Percentiles rank a stretch among this genome's conserved stretches.
Evolutionary conservation across 352 stramenopile species (phyloP).

Genomic region (Phytopythium chamaehyphon): DNA sequence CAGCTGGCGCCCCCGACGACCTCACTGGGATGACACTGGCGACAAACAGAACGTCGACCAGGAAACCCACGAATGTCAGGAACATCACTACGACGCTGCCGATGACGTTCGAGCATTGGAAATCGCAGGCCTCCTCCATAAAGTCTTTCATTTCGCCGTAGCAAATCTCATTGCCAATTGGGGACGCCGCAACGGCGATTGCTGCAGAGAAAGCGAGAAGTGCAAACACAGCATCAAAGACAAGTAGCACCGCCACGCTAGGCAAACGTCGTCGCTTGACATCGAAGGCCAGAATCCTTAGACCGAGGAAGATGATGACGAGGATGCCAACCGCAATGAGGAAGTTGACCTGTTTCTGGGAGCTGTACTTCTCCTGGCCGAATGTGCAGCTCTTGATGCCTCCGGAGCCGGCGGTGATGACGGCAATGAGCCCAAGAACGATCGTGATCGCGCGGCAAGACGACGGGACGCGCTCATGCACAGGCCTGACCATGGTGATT

Average conservation of each 20-base stretch:
- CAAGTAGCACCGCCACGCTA: conserved; percentile 26
- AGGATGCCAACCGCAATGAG: conserved; percentile 37
- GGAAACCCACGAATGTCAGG: conserved; percentile 44
- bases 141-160: conserved; percentile 39
- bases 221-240: conserved; percentile 48
- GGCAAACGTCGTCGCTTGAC: conserved; percentile 47
- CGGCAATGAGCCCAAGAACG: conserved; percentile 36
- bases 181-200: conserved; percentile 45
- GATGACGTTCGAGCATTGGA: conserved; percentile 58
- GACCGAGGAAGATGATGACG: conserved; percentile 24
- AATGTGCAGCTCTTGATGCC: conserved; percentile 53
- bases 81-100: conserved; percentile 50
- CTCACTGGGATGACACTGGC: conserved; percentile 28
- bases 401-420: conserved; percentile 27
- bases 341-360: conserved; percentile 52
- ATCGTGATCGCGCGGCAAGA: conserved; percentile 36
- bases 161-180: conserved; percentile 51
- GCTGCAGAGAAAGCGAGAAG: conserved; percentile 57
- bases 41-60: conserved; percentile 53
- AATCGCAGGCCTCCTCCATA: conserved; percentile 59
- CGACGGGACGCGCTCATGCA: conserved; percentile 36
- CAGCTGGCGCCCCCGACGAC: conserved; percentile 8
- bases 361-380: conserved; percentile 47
- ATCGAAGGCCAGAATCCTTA: conserved; percentile 50
- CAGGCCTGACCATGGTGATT: conserved; percentile 12